Conservation (phyloP, 495 filamentous ascomycete species). For the Chaetomidium leptoderma region DNA sequence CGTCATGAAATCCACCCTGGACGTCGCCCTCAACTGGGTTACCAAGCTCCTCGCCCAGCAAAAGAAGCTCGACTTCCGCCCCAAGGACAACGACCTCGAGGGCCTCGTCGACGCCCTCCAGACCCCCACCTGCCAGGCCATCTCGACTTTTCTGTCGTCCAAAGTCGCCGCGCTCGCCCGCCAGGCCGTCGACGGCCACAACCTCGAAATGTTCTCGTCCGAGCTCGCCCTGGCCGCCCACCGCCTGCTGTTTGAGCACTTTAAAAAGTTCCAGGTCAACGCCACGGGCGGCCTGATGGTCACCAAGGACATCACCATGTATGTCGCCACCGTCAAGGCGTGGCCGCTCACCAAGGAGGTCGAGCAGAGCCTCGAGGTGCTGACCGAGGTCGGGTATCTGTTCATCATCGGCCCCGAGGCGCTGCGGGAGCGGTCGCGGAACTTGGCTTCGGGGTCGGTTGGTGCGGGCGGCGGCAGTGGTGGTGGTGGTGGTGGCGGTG, state of each 20-base stretch:
- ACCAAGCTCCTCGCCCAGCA: constrained; percentile 69
- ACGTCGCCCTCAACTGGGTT: constrained; percentile 76
- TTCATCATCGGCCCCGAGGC: constrained; percentile 94
- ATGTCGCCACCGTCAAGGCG: constrained; percentile 72
- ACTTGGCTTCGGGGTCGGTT: constrained; percentile 45
- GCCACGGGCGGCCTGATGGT: constrained; percentile 91
- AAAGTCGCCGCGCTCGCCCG: constrained; percentile 57
- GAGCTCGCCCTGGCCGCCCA: constrained; percentile 81
- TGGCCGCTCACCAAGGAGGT: constrained; percentile 73
- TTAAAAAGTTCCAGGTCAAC: constrained; percentile 88
- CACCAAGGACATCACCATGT: constrained; percentile 90
- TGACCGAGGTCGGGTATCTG: constrained; percentile 91
- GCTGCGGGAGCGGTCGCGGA: constrained; percentile 63
- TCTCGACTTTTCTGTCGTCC: constrained; percentile 66
- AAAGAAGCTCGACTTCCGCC: constrained; percentile 89
- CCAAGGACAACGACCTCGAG: constrained; percentile 74
- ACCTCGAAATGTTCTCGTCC: constrained; percentile 70
- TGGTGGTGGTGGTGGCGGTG: constrained; percentile 1
- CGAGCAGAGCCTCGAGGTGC: constrained; percentile 68
- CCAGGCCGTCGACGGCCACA: constrained; percentile 69
- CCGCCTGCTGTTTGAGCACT: constrained; percentile 76
- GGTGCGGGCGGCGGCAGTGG: constrained; percentile 9
- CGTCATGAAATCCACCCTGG: constrained; percentile 81
- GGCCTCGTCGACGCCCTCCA: constrained; percentile 74
- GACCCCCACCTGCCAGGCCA: constrained; percentile 75